Evolutionary conservation across 1,139 yeast genomes (phyloP), one percentile per base, ranked within the genome.

Genomic region (Debaryomycetaceae sp.): DNA sequence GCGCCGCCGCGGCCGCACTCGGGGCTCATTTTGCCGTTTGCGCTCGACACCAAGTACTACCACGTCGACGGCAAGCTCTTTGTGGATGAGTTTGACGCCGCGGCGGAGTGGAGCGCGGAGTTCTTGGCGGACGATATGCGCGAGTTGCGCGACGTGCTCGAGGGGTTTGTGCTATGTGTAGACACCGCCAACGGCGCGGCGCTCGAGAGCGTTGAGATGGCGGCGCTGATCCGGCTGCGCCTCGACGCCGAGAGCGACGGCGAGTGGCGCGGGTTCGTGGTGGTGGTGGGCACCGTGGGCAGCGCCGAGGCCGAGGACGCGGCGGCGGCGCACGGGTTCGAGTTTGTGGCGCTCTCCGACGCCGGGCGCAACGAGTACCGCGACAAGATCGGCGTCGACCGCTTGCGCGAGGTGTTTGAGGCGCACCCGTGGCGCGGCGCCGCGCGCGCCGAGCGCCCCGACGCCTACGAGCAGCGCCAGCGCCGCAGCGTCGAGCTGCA

Each of bases 381-480:
- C 24, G 64, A 56, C 18, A 53, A 41, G 22, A 22, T 48, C 3
- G 65, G 64, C 1, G 45, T 37, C 19, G 58, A 56, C 30, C 33
- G 74, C 28, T 32, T 67, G 5, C 30, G 41, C 4, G 74, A 67
- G 36, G 37, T 67, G 12, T 36, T 67, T 8, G 61, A 66, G 17
- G 46, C 64, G 2, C 70, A 67, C 37, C 67, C 62, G 18, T 67
- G 74, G 74, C 37, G 42, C n/a, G 45, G 50, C 27, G 44, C 49
- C 31, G 51, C 43, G 11, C 46, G 50, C 27, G 44, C 49, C 31
- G 51, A 48, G 4, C 25, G 32, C 2, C 28, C 32, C 4, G 28
- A 27, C 5, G 36, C 38, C 16, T 25, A 37, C 9, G 40, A 35
- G 25, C 14, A 20, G 7, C 5, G 6, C 34, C 8, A 17, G 13